Evolutionary conservation across 2,329 filamentous ascomycete genomes (phyloP), one percentile per base, ranked within the genome.

Genomic region (Blumeria graminis): DNA sequence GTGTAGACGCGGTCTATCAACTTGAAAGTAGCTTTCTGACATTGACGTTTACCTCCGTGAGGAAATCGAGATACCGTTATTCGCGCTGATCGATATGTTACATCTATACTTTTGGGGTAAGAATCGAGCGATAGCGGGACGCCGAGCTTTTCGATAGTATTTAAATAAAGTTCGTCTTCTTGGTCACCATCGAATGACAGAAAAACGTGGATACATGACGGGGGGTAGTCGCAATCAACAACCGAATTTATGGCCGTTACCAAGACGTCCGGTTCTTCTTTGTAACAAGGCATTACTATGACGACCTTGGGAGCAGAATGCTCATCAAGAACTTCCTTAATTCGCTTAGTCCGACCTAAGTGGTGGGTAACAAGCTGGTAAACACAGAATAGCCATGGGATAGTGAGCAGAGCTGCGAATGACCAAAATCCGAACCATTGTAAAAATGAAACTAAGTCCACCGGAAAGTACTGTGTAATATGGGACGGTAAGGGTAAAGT

Each of bases 371-470:
- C 84, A 5, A 95, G 77, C 64, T 93, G 84, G 66, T 93, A 94
- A 57, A 96, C 77, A 68, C 89, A 95, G 65, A 95, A 85, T 3
- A 94, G 75, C 87, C 88, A 95, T 0, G 92, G 92, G 1, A 94
- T 74, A 0, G 84, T 87, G 57, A 98, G 71, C 9, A 96, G 78
- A 60, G 80, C 78, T 0, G 89, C 83, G 62, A 96, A 96, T 33
- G 84, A 81, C 82, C 86, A 95, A 68, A 96, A 96, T 3, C 88
- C 89, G 65, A 96, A 94, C 84, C 87, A 93, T 66, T 95, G 89
- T 13, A 96, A 74, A 51, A 84, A 74, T 1, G 67, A 69, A 43
- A 92, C 83, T 73, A 92, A 77, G 1, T 68, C 56, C 2, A 67
- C 56, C 0, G 90, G 89, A 70, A 90, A 93, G 62, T 84, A 76